These are phyloP conservation scores for Neurospora sp. DNA, from an alignment of 495 filamentous ascomycete species.

Conservation along the genomic window DNA sequence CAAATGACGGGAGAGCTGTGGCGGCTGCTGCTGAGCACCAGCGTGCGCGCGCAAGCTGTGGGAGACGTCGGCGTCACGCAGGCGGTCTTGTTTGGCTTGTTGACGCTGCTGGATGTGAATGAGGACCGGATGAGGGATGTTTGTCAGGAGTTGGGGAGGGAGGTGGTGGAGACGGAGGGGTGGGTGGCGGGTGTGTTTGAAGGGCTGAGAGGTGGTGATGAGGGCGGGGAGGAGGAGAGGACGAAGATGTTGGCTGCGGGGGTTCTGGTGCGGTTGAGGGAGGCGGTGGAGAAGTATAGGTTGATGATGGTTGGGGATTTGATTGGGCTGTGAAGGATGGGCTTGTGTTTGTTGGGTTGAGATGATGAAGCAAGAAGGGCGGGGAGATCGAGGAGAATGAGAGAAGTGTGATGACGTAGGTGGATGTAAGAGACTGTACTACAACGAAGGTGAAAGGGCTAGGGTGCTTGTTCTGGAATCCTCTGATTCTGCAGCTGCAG, in stretches of 20 bases:
- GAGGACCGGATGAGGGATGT: slow-evolving; percentile 63
- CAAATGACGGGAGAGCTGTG: slow-evolving; percentile 64
- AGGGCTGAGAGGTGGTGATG: slow-evolving; percentile 31
- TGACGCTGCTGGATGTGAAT: slow-evolving; percentile 81
- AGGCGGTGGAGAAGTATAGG: slow-evolving; percentile 75
- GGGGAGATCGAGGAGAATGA: not conserved
- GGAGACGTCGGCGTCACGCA: slow-evolving; percentile 56
- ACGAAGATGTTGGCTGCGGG: slow-evolving; percentile 69
- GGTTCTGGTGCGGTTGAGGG: slow-evolving; percentile 65
- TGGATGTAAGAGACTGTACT: not conserved
- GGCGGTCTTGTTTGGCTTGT: slow-evolving; percentile 65
- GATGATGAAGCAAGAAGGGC: not conserved
- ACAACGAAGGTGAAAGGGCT: not conserved
- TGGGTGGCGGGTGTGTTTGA: slow-evolving; percentile 36
- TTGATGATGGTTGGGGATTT: slow-evolving; percentile 52
- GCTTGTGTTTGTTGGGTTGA: not conserved
- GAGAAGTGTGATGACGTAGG: not conserved
- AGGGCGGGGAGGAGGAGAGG: slow-evolving; percentile 48
- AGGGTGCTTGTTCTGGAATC: not conserved
- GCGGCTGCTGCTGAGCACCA: slow-evolving; percentile 47
- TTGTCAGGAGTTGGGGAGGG: slow-evolving; percentile 49
- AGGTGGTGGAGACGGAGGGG: slow-evolving; percentile 47
- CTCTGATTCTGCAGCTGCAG: not conserved
- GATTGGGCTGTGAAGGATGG: slow-evolving; percentile 28
- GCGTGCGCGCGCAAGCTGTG: slow-evolving; percentile 29